Evolutionary conservation across 495 filamentous ascomycete species (phyloP).

Genomic region (Talaromyces borbonicus): DNA sequence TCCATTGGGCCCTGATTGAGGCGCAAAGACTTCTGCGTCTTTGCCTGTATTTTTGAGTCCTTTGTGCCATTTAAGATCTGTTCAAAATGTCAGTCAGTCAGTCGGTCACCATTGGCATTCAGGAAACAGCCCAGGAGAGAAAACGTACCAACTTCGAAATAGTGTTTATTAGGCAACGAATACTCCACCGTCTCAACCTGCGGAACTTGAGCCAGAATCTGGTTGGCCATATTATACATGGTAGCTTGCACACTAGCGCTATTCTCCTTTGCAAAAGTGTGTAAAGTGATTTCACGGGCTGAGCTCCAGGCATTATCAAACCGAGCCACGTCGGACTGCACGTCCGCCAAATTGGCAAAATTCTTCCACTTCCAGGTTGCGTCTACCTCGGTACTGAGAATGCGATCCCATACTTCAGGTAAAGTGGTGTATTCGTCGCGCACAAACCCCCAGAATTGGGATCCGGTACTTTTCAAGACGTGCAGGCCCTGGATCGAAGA

Average conservation of each 20-base stretch:
- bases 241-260: slow-evolving; percentile 91
- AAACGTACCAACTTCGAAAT: slow-evolving; percentile 87
- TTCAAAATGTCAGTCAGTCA: slow-evolving; percentile 3
- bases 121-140: not conserved
- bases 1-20: slow-evolving; percentile 86
- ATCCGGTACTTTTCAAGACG: slow-evolving; percentile 95
- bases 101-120: slow-evolving; percentile 2
- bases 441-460: slow-evolving; percentile 89
- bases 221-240: slow-evolving; percentile 96
- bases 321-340: slow-evolving; percentile 48
- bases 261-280: slow-evolving; percentile 84
- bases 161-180: slow-evolving; percentile 92
- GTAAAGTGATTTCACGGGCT: slow-evolving; percentile 73
- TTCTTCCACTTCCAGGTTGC: slow-evolving; percentile 74
- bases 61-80: slow-evolving; percentile 95
- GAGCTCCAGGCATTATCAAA: slow-evolving; percentile 73
- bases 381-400: slow-evolving; percentile 87
- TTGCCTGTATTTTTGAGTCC: slow-evolving; percentile 93
- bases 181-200: slow-evolving; percentile 68
- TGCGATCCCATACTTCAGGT: slow-evolving; percentile 84
- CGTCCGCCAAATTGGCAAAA: slow-evolving; percentile 57
- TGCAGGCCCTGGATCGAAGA: slow-evolving; percentile 65
- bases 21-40: slow-evolving; percentile 91
- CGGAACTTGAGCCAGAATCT: slow-evolving; percentile 69
- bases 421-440: slow-evolving; percentile 89